phyloP scores from a whole-genome alignment of 768 basidiomycete genomes.

The Kondoa malvinella region DNA sequence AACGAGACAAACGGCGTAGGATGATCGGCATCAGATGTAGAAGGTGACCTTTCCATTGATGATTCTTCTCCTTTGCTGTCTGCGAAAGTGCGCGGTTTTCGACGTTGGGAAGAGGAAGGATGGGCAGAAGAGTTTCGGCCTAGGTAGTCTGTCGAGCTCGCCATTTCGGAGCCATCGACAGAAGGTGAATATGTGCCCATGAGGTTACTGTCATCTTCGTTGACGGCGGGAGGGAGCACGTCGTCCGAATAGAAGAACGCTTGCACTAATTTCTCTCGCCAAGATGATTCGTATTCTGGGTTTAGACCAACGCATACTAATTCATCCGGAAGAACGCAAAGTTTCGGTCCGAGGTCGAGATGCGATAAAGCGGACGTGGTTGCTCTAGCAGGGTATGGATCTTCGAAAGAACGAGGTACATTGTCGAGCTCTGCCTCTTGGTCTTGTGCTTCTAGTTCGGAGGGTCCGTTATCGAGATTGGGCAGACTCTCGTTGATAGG shows the following conservation, averaged over 20 bases:
- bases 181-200: not conserved
- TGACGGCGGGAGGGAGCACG: conserved; percentile 11
- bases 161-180: not conserved
- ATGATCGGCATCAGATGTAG: conserved; percentile 4
- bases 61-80: not conserved
- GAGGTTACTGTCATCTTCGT: not conserved
- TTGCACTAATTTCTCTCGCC: conserved; percentile 62
- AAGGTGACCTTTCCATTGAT: not conserved
- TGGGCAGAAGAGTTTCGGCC: not conserved
- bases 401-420: conserved; percentile 13
- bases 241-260: conserved; percentile 60
- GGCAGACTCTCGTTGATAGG: not conserved
- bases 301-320: conserved; percentile 59
- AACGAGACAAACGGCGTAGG: conserved; percentile 55
- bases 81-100: conserved; percentile 5
- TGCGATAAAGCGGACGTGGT: conserved; percentile 33
- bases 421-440: not conserved
- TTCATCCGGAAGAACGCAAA: conserved; percentile 50
- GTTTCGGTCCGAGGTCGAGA: conserved; percentile 46
- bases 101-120: conserved; percentile 1
- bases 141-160: not conserved
- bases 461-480: not conserved
- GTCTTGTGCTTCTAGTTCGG: not conserved
- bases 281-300: conserved; percentile 50
- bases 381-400: conserved; percentile 4